phyloP scores from a whole-genome alignment of 2,329 filamentous ascomycete species.

The Huntiella abstrusa region DNA sequence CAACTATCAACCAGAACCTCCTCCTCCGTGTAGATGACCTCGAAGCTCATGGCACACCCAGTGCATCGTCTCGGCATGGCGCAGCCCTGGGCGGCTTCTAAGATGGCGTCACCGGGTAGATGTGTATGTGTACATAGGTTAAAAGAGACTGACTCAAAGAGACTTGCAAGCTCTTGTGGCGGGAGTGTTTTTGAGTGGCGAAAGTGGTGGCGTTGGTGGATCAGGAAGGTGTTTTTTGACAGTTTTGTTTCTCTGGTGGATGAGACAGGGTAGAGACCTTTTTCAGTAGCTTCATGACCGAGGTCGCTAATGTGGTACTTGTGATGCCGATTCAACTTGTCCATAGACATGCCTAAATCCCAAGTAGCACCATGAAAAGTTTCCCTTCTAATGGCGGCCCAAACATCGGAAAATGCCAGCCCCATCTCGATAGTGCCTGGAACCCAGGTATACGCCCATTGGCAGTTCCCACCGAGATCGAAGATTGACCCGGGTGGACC shows the following conservation, averaged over 20 bases:
- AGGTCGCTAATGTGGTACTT: too few relatives aligned
- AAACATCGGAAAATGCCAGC: slow-evolving; percentile 7
- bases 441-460: slow-evolving; percentile 6
- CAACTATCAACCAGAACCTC: background rate
- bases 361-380: background rate
- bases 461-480: slow-evolving; percentile 9
- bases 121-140: slow-evolving; percentile 3
- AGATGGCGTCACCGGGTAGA: background rate
- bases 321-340: too few relatives aligned
- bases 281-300: too few relatives aligned
- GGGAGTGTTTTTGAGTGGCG: background rate
- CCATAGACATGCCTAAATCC: too few relatives aligned
- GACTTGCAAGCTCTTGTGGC: background rate
- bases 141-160: background rate
- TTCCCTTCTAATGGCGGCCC: background rate
- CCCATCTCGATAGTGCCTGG: background rate
- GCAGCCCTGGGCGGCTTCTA: background rate
- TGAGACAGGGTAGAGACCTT: background rate
- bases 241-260: background rate
- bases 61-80: background rate
- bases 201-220: background rate
- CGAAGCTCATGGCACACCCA: slow-evolving; percentile 2
- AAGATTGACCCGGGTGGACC: slow-evolving; percentile 6
- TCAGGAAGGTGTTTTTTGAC: background rate
- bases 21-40: background rate